These are phyloP conservation scores for Dissophora globulifera DNA, from an alignment of 192 early-diverging fungal species.

Conservation along the genomic window DNA sequence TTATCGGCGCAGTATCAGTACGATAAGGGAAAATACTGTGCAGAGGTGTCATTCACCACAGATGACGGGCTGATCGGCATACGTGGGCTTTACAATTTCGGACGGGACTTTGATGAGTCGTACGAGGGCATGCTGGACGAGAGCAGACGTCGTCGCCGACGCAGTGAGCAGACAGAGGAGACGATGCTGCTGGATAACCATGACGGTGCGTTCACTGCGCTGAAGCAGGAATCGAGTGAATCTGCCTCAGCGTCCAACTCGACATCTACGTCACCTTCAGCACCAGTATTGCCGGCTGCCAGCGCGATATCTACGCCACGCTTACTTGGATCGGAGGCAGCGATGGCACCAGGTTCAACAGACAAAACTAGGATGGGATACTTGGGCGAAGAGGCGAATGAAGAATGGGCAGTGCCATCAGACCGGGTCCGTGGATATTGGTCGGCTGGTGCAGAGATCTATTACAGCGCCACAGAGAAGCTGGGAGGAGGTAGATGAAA, in stretches of 20 bases:
- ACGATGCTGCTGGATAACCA: constrained; percentile 23
- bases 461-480: constrained; percentile 80
- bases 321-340: not conserved
- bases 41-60: constrained; percentile 79
- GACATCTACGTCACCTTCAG: not conserved
- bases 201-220: constrained; percentile 58
- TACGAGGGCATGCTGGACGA: constrained; percentile 32
- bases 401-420: constrained; percentile 17
- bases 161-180: constrained; percentile 9
- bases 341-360: not conserved
- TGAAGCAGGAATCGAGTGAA: constrained; percentile 56
- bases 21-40: constrained; percentile 75
- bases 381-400: constrained; percentile 25
- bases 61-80: constrained; percentile 84
- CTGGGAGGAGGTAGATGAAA: constrained; percentile 83
- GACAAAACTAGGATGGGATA: constrained; percentile 2
- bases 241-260: not conserved
- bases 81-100: constrained; percentile 83
- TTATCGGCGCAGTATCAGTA: constrained; percentile 76
- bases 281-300: not conserved
- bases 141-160: constrained; percentile 12
- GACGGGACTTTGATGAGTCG: constrained; percentile 50
- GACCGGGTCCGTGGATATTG: constrained; percentile 61
- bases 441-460: constrained; percentile 77
- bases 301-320: not conserved